Base-by-base conservation (phyloP, 805 yeast species). In the Lachancea lanzarotensis region DNA sequence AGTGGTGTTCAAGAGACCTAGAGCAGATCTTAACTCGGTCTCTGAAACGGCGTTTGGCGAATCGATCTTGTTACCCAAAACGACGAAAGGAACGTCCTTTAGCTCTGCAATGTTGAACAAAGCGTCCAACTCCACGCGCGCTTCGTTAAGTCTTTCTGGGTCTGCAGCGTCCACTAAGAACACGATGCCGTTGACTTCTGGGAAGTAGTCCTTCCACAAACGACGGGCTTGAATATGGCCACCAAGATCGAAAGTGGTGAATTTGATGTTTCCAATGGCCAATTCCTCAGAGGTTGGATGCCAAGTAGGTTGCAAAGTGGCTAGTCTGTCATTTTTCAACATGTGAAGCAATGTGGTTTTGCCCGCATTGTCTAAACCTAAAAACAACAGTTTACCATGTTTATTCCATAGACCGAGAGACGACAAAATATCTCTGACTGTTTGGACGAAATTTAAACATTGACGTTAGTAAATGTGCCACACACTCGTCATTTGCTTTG, bases 181-280 rank as follows among this genome's bases (percentile, higher is more conserved):
- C 27, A 93, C 98, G 55, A 93, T 93, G 45, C 97, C 98, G 67
- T 89, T 86, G 40, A 93, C 99, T 71, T 93, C 99, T 48, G 99
- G 99, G 83, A 93, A 93, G 69, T 93, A 93, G 67, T 93, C 98
- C 66, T 90, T 90, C 99, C 99, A 93, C 63, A 93, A 81, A 71
- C 98, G 88, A 72, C 99, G 90, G 40, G 99, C 98, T 71, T 91
- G 97, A 67, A 79, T 83, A 73, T 93, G 99, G 36, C 99, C 99
- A 69, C 99, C 99, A 57, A 93, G 76, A 68, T 93, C 99, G 60
- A 93, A 93, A 25, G 99, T 93, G 49, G 99, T 93, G 76, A 93
- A 93, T 67, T 91, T 83, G 51, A 91, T 95, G 56, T 85, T 84
- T 56, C 98, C 98, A 59, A 93, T 93, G 50, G 97, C 90, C 59